phyloP scores from a whole-genome alignment of 129 eudicot genomes.

The sunflower (Helianthus annuus) region HanXRQr2.0-SUNRISE NC_035446.2:160244439-160244938 shows the following conservation, averaged over 20 bases:
- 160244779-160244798: slow-evolving; percentile 23
- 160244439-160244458: slow-evolving; percentile 4
- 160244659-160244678: no score
- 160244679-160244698: no score
- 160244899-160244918: slow-evolving; percentile 61
- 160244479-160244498: slow-evolving; percentile 17
- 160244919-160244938: slow-evolving; percentile 58
- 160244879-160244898: slow-evolving; percentile 41
- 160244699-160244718: no score
- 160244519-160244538: neutral
- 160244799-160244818: neutral
- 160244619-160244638: slow-evolving; percentile 5
- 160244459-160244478: neutral
- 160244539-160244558: slow-evolving; percentile 1
- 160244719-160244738: no score
- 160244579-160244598: neutral
- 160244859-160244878: slow-evolving; percentile 82
- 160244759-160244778: slow-evolving; percentile 1
- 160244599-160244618: slow-evolving; percentile 16
- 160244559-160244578: slow-evolving; percentile 19
- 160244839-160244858: slow-evolving; percentile 71
- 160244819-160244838: slow-evolving; percentile 65
- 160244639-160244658: no score
- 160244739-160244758: neutral
- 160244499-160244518: neutral